Conservation (phyloP, 2,329 filamentous ascomycete genomes). For the Nemania serpens region DNA sequence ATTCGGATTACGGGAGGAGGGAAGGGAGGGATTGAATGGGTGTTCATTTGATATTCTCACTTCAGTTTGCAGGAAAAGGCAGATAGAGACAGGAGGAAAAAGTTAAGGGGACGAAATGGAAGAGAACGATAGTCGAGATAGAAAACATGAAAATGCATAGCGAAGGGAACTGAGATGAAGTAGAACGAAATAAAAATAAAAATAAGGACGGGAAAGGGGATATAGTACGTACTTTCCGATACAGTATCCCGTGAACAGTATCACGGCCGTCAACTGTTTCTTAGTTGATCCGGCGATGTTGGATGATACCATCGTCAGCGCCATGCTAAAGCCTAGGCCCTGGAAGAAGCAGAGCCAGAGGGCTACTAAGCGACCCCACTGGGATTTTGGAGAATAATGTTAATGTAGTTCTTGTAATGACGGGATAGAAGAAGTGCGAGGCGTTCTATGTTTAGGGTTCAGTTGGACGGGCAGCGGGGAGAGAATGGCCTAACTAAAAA, state of each 20-base stretch:
- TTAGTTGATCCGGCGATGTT: constrained; percentile 43
- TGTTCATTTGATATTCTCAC: too few relatives aligned
- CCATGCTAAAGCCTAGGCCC: constrained; percentile 42
- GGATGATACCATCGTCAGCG: constrained; percentile 42
- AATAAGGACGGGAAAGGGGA: not conserved
- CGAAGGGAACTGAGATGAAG: not conserved
- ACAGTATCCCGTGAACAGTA: constrained; percentile 42
- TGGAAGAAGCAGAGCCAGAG: constrained; percentile 55
- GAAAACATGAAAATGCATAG: not conserved
- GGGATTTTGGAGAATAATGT: not conserved
- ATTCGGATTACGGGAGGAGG: too few relatives aligned
- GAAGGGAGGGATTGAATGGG: too few relatives aligned
- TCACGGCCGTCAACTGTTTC: constrained; percentile 40
- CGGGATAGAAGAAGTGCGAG: too few relatives aligned
- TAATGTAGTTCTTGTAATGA: not conserved
- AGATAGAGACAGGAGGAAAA: too few relatives aligned
- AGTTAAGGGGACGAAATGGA: too few relatives aligned
- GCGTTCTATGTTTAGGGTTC: too few relatives aligned
- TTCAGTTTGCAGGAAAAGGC: too few relatives aligned
- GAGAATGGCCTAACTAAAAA: not conserved
- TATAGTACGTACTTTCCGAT: constrained; percentile 37
- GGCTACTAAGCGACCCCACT: constrained; percentile 60
- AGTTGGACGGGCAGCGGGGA: too few relatives aligned
- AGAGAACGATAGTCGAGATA: too few relatives aligned
- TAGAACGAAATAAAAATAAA: not conserved